phyloP scores from a whole-genome alignment of 2,329 filamentous ascomycete species.

The Alternaria novae-zelandiae region DNA sequence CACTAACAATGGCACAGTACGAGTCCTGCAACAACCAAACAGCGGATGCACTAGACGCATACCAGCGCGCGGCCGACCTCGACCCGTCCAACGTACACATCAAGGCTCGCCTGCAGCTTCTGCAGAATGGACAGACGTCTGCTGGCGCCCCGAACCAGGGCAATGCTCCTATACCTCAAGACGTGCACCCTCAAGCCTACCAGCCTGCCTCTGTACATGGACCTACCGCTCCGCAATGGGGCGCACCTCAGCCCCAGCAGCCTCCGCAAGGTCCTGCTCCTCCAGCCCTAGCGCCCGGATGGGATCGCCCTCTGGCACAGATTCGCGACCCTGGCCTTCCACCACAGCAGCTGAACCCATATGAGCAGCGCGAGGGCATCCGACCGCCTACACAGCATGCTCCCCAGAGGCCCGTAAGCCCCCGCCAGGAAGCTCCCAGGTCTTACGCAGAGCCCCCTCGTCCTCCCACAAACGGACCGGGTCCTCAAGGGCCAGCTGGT shows the following conservation, averaged over 20 bases:
- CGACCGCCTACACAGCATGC: conserved; percentile 69
- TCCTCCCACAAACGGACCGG: conserved; percentile 51
- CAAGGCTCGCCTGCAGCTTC: conserved; percentile 88
- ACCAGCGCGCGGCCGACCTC: conserved; percentile 90
- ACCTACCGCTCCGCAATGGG: conserved; percentile 89
- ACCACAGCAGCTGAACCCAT: conserved; percentile 79
- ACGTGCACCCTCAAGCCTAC: conserved; percentile 94
- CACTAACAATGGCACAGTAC: conserved; percentile 65
- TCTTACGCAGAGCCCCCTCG: conserved; percentile 71
- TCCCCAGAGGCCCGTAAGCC: conserved; percentile 75
- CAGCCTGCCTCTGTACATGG: conserved; percentile 82
- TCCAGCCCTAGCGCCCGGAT: conserved; percentile 61
- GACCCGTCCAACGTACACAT: conserved; percentile 94
- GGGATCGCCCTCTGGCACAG: conserved; percentile 72
- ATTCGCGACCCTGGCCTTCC: conserved; percentile 69
- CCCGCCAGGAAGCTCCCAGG: conserved; percentile 74
- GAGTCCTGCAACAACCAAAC: conserved; percentile 99
- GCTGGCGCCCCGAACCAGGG: conserved; percentile 74
- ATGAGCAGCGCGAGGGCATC: conserved; percentile 77
- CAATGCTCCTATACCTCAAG: conserved; percentile 86
- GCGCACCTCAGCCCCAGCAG: conserved; percentile 71
- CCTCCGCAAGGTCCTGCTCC: conserved; percentile 70
- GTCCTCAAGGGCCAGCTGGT: conserved; percentile 50
- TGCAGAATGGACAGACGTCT: conserved; percentile 77
- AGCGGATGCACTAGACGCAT: conserved; percentile 92